Base-by-base conservation (phyloP, 208 protist species). In the Crithidia thermophila region DNA sequence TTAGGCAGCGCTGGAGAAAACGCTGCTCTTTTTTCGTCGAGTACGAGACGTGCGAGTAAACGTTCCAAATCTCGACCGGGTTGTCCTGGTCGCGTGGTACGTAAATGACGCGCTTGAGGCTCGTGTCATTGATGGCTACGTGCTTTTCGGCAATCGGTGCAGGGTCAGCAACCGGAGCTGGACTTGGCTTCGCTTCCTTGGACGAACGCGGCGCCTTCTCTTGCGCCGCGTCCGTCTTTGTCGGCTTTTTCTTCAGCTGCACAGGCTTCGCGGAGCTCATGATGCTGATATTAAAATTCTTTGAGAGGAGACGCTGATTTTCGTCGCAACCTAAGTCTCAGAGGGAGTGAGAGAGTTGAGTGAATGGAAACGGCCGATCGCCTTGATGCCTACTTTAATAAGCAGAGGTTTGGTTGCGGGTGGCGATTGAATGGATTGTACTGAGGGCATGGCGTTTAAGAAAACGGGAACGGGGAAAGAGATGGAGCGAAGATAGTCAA, bases 31-130 rank as follows among this genome's bases (percentile, higher is more conserved):
- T 81, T 21, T 69, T 70, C 3, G 65, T 75, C 27, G 65, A 58
- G 66, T 88, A 88, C 18, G 46, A 34, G 20, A 82, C 75, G 18
- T 81, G 78, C 8, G 82, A 84, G 42, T 88, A 88, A 6, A 85
- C 65, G 27, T 73, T 84, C 72, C 77, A 84, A 6, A 88, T 66
- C 33, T 82, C 71, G 0, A 69, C 50, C 7, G 82, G 72, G 9
- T 67, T 66, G n/a, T 77, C 66, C 62, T 88, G 79, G 42, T 88
- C 82, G 27, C 23, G 37, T 3, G 77, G 72, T 5, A 87, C n/a
- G 30, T 63, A 39, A 28, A 63, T 51, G 3, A 63, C 30, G 13
- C 51, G 27, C 16, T 39, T 63, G 42, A 63, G 57, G 6, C 5
- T 51, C 20, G 57, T 30, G 25, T 63, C 57, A 30, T 63, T 63